Evolutionary conservation across 768 basidiomycete genomes (phyloP), one percentile per base, ranked within the genome.

Genomic region (Rhodotorula kratochvilovae): DNA sequence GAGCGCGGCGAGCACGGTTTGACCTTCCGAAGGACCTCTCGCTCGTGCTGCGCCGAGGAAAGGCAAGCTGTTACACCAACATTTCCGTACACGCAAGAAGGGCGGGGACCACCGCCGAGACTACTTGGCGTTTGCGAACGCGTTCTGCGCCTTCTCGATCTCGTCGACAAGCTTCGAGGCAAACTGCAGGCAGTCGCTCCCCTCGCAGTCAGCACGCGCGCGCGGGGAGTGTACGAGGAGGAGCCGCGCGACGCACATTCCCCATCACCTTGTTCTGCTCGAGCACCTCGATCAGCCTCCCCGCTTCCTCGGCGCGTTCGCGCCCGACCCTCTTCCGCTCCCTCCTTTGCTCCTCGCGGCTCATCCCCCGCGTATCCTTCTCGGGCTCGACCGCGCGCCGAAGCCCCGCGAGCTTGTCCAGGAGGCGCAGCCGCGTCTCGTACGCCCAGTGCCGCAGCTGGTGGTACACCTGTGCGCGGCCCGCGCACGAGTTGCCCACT

Each of bases 401-500:
- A 23, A 25, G 23, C 11, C 11, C 25, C 13, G 5, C n/a, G 16
- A 66, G 42, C 25, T n/a, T 23, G 39, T 43, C 60, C 25, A 19
- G 11, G 35, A 68, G 19, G 10, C 46, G 58, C 23, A 36, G 35
- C 8, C 50, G 25, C 27, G 71, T 68, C 27, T 25, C 2, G 42
- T 12, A 65, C 2, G 55, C 23, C 67, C 67, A 68, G 55, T 68
- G 67, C 6, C n/a, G 36, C 11, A 68, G 59, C 2, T 36, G 5
- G 48, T 61, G 54, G 55, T 68, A 65, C 31, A 65, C 29, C 21
- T 51, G 29, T 23, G 51, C 62, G 29, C 67, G 58, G 2, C 27
- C 55, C 17, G 71, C 67, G 56, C 67, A 73, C 31, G 29, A 29
- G 17, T 16, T 27, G 23, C 71, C 71, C 56, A 66, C 66, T 72